These are phyloP conservation scores for Salix arbutifolia DNA, from an alignment of 345 rosid genomes.

Conservation along the genomic window DNA sequence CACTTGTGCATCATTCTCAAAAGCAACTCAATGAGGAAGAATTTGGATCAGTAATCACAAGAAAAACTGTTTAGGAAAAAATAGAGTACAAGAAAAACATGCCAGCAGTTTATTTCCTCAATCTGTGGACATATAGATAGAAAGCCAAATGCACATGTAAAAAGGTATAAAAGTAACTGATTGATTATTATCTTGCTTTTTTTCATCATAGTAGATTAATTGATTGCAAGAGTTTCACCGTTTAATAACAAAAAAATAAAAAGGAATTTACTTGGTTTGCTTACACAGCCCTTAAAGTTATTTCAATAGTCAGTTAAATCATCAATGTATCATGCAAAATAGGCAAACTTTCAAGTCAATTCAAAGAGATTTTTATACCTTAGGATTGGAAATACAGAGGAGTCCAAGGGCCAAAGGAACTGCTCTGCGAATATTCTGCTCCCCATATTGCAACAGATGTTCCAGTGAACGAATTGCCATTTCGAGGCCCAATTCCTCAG, in stretches of 20 bases:
- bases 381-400: constrained; percentile 94
- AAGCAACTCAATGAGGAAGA: neutral
- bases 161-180: neutral
- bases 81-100: no score
- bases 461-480: constrained; percentile 94
- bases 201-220: neutral
- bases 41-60: neutral
- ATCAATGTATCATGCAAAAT: neutral
- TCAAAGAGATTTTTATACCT: constrained; percentile 41
- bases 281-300: neutral
- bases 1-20: neutral
- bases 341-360: neutral
- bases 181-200: neutral
- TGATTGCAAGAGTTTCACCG: neutral
- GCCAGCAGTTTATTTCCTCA: neutral
- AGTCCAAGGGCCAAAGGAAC: constrained; percentile 98
- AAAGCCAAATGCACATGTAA: neutral
- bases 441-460: constrained; percentile 92
- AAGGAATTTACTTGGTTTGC: neutral
- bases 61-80: neutral
- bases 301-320: neutral
- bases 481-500: constrained; percentile 95
- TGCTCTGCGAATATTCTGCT: constrained; percentile 78
- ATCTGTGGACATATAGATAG: neutral
- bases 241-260: neutral